A percentile compares a stretch with the other conserved stretches of the same genome.
These are phyloP conservation scores for Acanthamoeba castellanii DNA, from an alignment of 208 protist genomes.

Conservation along the genomic window DNA sequence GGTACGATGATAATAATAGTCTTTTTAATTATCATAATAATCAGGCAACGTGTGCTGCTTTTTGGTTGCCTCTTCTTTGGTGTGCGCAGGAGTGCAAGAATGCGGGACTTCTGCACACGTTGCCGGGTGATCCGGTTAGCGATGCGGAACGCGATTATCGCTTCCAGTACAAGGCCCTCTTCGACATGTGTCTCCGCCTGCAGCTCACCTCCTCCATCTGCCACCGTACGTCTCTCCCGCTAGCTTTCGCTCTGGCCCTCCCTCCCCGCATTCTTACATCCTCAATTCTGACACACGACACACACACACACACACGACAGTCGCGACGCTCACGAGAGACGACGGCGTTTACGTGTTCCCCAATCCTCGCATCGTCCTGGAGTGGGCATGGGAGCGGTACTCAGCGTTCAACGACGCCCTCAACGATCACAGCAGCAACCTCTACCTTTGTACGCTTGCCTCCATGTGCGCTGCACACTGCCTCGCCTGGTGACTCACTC, in stretches of 20 bases:
- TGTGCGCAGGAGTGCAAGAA: background rate
- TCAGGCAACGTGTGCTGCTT: too few relatives aligned
- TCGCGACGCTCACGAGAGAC: background rate
- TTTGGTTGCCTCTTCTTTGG: too few relatives aligned
- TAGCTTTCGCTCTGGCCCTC: background rate
- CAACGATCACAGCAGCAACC: background rate
- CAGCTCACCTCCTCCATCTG: constrained; percentile 25
- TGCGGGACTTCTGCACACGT: background rate
- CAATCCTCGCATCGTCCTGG: background rate
- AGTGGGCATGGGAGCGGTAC: constrained; percentile 7
- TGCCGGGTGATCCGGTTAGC: background rate
- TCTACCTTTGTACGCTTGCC: constrained; percentile 16
- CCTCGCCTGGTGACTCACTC: background rate
- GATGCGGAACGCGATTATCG: constrained; percentile 4
- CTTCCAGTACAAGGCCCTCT: constrained; percentile 31
- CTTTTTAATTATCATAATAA: too few relatives aligned
- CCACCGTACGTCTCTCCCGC: background rate
- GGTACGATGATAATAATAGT: too few relatives aligned
- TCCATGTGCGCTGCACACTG: background rate
- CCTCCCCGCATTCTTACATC: background rate
- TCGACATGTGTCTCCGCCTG: constrained; percentile 23
- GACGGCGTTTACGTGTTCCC: background rate
- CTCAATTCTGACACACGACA: background rate
- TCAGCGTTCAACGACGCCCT: background rate
- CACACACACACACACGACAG: background rate